Evolutionary conservation across 192 early-diverging fungal genomes (phyloP).

Genomic region (Phlyctochytrium arcticum): DNA sequence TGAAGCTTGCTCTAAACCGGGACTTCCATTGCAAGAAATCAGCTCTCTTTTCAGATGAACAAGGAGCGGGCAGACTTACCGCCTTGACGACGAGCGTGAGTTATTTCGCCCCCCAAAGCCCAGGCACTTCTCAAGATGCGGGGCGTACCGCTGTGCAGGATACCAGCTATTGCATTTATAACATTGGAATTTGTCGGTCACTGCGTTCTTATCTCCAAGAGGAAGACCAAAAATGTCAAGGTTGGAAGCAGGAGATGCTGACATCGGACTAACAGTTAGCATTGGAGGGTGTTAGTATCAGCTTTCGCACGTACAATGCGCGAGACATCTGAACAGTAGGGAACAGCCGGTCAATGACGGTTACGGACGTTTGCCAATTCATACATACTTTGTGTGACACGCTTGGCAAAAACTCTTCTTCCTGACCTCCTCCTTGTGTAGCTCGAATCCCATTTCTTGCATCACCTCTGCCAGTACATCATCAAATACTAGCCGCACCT

Average conservation of each 20-base stretch:
- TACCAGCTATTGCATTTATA: constrained; percentile 71
- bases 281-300: constrained; percentile 1
- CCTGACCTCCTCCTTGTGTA: constrained; percentile 64
- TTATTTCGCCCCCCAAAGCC: constrained; percentile 68
- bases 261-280: background rate
- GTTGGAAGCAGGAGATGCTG: constrained; percentile 22
- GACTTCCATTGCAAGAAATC: background rate
- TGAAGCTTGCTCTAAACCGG: constrained; percentile 3
- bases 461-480: constrained; percentile 72
- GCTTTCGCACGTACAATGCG: constrained; percentile 29
- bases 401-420: constrained; percentile 60
- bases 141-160: constrained; percentile 82
- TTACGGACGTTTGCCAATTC: background rate
- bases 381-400: constrained; percentile 70
- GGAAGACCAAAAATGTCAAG: constrained; percentile 65
- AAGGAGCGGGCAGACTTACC: background rate
- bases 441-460: constrained; percentile 68
- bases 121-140: constrained; percentile 90
- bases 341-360: background rate
- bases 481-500: constrained; percentile 29
- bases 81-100: constrained; percentile 50
- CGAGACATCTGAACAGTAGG: constrained; percentile 45
- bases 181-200: constrained; percentile 70
- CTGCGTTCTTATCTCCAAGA: constrained; percentile 34
- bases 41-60: no score